Evolutionary conservation across 257 asterid genomes (phyloP).

Genomic region (Solanum pimpinellifolium): DNA sequence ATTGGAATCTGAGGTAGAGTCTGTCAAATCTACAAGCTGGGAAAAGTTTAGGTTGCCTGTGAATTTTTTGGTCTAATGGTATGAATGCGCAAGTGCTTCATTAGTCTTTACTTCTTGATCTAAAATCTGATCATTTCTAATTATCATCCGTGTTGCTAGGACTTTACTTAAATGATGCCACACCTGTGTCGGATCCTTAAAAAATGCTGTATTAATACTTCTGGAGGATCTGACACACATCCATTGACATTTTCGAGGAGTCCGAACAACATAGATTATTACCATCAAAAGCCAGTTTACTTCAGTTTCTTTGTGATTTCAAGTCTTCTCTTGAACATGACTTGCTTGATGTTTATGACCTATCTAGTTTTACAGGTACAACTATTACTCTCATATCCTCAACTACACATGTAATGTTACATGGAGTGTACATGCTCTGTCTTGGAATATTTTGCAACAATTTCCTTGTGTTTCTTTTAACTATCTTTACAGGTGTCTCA

Average conservation of each 20-base stretch:
- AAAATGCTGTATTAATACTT: neutral
- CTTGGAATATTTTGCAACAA: neutral
- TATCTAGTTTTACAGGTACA: conserved; percentile 28
- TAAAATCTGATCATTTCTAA: neutral
- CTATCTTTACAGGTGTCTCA: neutral
- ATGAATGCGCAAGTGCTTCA: neutral
- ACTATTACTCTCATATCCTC: conserved; percentile 8
- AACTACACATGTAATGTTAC: neutral
- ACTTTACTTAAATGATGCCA: neutral
- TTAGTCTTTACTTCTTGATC: neutral
- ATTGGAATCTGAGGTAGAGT: neutral
- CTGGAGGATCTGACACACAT: neutral
- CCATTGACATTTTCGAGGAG: neutral
- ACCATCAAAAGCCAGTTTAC: neutral
- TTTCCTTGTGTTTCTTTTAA: neutral
- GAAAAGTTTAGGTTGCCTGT: neutral
- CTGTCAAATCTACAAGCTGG: neutral
- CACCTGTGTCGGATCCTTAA: neutral
- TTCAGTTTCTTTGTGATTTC: neutral
- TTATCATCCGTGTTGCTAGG: neutral
- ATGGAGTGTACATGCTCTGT: neutral
- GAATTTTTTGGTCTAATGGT: neutral
- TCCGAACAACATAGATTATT: neutral
- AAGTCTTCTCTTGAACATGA: conserved; percentile 10
- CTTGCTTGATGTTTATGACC: conserved; percentile 6